Evolutionary conservation across 345 rosid genomes (phyloP).

Genomic region (Salix dunnii): DNA sequence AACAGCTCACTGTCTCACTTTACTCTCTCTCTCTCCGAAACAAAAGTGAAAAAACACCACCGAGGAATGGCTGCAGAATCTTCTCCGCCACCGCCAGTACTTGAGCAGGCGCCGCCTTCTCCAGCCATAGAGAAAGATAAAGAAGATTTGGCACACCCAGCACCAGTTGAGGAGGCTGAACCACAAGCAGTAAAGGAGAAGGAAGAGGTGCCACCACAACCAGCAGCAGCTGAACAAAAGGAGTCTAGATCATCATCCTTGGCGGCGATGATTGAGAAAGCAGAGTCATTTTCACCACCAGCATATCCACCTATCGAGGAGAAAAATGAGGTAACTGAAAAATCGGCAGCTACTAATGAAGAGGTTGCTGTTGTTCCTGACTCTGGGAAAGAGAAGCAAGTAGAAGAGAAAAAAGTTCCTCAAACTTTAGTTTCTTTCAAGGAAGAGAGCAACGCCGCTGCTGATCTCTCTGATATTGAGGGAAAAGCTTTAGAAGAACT

Average conservation of each 20-base stretch:
- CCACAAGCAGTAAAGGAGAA: background rate
- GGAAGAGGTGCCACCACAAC: conserved; percentile 7
- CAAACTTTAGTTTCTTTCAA: conserved; percentile 46
- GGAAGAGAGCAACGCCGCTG: conserved; percentile 63
- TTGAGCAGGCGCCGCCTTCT: background rate
- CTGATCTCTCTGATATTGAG: conserved; percentile 49
- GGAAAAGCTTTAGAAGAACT: conserved; percentile 61
- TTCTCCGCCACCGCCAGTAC: conserved; percentile 2
- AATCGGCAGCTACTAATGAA: conserved; percentile 14
- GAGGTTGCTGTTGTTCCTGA: conserved; percentile 20
- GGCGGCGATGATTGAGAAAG: conserved; percentile 48
- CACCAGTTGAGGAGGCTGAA: background rate
- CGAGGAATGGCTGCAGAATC: conserved; percentile 27
- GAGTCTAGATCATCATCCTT: conserved; percentile 25
- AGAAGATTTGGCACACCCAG: background rate
- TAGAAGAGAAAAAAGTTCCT: conserved; percentile 30
- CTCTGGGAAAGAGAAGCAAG: conserved; percentile 4
- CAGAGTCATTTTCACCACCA: conserved; percentile 17
- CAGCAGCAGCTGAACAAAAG: background rate
- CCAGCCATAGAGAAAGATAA: background rate
- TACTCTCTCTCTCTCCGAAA: background rate
- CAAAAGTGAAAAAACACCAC: no score
- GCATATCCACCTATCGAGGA: background rate
- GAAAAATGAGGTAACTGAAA: background rate
- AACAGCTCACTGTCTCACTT: no score